phyloP scores from a whole-genome alignment of 208 protist genomes.

The Leishmania aethiopica region DNA sequence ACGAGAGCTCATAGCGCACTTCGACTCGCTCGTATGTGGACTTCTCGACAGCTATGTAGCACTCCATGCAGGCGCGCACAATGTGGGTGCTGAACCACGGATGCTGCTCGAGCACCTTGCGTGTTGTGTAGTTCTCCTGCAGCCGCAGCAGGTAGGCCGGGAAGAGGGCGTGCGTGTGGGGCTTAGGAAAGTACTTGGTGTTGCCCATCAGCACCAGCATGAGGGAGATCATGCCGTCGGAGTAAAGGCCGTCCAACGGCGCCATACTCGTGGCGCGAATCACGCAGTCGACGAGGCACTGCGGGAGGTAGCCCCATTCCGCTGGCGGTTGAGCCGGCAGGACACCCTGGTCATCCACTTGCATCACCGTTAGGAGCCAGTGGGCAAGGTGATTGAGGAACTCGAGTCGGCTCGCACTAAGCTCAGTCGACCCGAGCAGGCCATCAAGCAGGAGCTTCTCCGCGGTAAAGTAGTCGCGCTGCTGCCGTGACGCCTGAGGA shows the following conservation, averaged over 20 bases:
- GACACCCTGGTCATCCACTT: slow-evolving; percentile 38
- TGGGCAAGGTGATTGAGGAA: slow-evolving; percentile 74
- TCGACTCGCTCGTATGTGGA: slow-evolving; percentile 83
- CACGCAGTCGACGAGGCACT: slow-evolving; percentile 82
- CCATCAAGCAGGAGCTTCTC: slow-evolving; percentile 68
- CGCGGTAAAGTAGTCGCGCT: slow-evolving; percentile 52
- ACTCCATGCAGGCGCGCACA: slow-evolving; percentile 81
- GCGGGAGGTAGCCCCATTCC: slow-evolving; percentile 83
- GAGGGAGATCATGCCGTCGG: slow-evolving; percentile 75
- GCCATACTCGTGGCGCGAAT: slow-evolving; percentile 70
- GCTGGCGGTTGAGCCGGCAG: slow-evolving; percentile 54
- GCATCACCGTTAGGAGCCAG: slow-evolving; percentile 85
- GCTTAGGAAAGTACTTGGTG: slow-evolving; percentile 87
- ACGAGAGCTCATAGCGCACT: slow-evolving; percentile 85
- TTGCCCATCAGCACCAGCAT: slow-evolving; percentile 93
- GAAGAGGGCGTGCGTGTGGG: slow-evolving; percentile 90
- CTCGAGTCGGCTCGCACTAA: slow-evolving; percentile 55
- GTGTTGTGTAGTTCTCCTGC: slow-evolving; percentile 55
- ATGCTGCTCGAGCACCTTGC: slow-evolving; percentile 64
- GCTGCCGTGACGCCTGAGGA: slow-evolving; percentile 41
- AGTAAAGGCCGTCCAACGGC: slow-evolving; percentile 52
- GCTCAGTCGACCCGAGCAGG: slow-evolving; percentile 47
- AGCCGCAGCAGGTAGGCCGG: slow-evolving; percentile 64
- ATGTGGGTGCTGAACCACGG: slow-evolving; percentile 83
- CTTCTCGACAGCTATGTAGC: slow-evolving; percentile 92